A percentile compares a stretch with the other conserved stretches of the same genome.
These are phyloP conservation scores for Candida tetrigidarum DNA, from an alignment of 1,139 yeast species.

Conservation along the genomic window DNA sequence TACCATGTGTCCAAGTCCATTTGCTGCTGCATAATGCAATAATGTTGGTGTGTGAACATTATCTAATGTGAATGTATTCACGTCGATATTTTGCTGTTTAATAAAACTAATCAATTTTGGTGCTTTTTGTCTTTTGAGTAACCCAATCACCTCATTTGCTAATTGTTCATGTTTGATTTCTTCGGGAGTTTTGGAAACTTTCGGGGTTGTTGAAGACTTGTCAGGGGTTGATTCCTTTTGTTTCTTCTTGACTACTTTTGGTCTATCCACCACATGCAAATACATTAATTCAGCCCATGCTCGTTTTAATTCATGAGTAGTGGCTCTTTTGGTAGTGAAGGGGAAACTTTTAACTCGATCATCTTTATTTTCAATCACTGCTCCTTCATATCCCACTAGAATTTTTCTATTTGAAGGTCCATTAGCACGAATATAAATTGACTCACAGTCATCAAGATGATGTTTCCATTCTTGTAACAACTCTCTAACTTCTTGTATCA, in stretches of 20 bases:
- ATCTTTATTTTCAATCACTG: constrained; percentile 53
- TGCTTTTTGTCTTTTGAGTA: constrained; percentile 76
- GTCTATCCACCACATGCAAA: constrained; percentile 57
- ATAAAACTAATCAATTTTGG: constrained; percentile 72
- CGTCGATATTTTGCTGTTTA: constrained; percentile 57
- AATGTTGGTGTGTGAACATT: constrained; percentile 76
- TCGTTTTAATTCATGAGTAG: constrained; percentile 75
- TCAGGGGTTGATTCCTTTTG: constrained; percentile 25
- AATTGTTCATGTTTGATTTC: constrained; percentile 45
- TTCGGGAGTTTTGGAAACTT: constrained; percentile 25
- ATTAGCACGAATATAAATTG: constrained; percentile 83
- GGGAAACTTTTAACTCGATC: constrained; percentile 72
- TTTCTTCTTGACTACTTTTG: constrained; percentile 45
- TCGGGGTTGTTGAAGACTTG: constrained; percentile 23
- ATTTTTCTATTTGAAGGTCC: constrained; percentile 71
- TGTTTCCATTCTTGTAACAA: constrained; percentile 67
- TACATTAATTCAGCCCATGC: constrained; percentile 85
- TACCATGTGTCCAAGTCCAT: constrained; percentile 71
- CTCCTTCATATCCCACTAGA: constrained; percentile 68
- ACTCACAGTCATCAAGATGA: constrained; percentile 60
- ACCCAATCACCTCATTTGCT: constrained; percentile 58
- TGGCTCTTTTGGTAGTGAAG: constrained; percentile 89
- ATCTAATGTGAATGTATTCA: constrained; percentile 47
- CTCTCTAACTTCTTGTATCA: constrained; percentile 75
- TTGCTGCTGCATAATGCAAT: constrained; percentile 76